Conservation (phyloP, 306 rosid species). For the Casuarina cunninghamiana region DNA sequence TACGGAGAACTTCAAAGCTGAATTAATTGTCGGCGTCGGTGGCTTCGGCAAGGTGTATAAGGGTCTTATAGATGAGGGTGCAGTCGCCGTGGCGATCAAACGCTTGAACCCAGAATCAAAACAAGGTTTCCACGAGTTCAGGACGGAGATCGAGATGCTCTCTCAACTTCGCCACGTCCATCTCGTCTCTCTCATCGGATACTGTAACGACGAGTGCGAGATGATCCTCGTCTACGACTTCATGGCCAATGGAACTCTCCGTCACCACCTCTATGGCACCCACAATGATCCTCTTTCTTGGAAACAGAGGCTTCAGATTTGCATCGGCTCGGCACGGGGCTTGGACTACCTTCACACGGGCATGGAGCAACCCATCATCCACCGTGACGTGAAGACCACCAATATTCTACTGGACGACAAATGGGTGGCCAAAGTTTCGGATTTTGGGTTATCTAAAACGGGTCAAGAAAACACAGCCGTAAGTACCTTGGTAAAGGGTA, state of each 20-base stretch:
- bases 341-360: slow-evolving; percentile 24
- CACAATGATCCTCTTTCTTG: slow-evolving; percentile 5
- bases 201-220: slow-evolving; percentile 27
- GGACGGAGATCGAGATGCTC: slow-evolving; percentile 48
- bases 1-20: not conserved
- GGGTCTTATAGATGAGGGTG: not conserved
- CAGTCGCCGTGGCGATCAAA: slow-evolving; percentile 9
- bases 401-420: slow-evolving; percentile 27
- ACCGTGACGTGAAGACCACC: slow-evolving; percentile 28
- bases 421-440: slow-evolving; percentile 31
- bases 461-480: slow-evolving; percentile 12
- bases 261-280: slow-evolving; percentile 24
- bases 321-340: slow-evolving; percentile 4
- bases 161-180: slow-evolving; percentile 45
- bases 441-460: slow-evolving; percentile 30
- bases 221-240: slow-evolving; percentile 46
- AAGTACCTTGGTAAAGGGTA: slow-evolving; percentile 32
- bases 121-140: slow-evolving; percentile 44
- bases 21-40: not conserved
- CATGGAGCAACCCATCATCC: slow-evolving; percentile 22
- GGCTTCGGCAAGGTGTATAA: slow-evolving; percentile 13
- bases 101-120: slow-evolving; percentile 31
- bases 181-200: slow-evolving; percentile 38
- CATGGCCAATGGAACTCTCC: slow-evolving; percentile 27
- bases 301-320: slow-evolving; percentile 25